Evolutionary conservation across 2,329 filamentous ascomycete genomes (phyloP), one percentile per base, ranked within the genome.

Genomic region (Pestalotiopsis sp.): DNA sequence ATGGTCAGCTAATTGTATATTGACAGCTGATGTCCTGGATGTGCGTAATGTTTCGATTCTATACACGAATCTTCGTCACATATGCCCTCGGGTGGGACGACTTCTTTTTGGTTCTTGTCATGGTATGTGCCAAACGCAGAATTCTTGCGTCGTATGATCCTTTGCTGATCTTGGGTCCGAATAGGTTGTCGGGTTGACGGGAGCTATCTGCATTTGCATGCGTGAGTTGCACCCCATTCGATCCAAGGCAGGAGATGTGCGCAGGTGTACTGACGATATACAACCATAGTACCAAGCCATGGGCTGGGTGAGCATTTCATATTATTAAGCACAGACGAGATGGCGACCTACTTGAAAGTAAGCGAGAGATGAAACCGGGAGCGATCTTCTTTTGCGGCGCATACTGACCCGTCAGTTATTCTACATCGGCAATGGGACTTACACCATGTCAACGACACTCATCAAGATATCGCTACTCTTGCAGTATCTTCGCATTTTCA

Each of bases 391-490:
- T 20, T 30, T 13, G 5, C 61, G 48, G 14, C 24, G 4, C 22
- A 20, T 39, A 11, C 30, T 35, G 20, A 62, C 35, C 20, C 11
- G 10, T 24, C 59, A 76, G 73, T 59, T 64, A 24, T 72, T 73
- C 38, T 76, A 76, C 59, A 65, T 75, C 14, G 59, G 64, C 22
- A 74, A 73, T 38, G 71, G 67, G 3, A 67, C 69, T 4, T 75
- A 75, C 67, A 71, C 64, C 48, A 68, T 72, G 20, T 72, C 75
- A 35, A 71, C 73, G 13, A 68, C 71, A 11, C 61, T 75, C 3
- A 74, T 76, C 64, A 76, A 76, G 66, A 67, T 76, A 39, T 73
- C 73, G 7, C 71, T 76, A 30, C 64, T 76, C 44, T 70, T 75
- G 52, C 75, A 76, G 64, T 76, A 73, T 56, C 68, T 75, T 48